phyloP scores from a whole-genome alignment of 495 filamentous ascomycete species.

The Aspergillus nanangensis region DNA sequence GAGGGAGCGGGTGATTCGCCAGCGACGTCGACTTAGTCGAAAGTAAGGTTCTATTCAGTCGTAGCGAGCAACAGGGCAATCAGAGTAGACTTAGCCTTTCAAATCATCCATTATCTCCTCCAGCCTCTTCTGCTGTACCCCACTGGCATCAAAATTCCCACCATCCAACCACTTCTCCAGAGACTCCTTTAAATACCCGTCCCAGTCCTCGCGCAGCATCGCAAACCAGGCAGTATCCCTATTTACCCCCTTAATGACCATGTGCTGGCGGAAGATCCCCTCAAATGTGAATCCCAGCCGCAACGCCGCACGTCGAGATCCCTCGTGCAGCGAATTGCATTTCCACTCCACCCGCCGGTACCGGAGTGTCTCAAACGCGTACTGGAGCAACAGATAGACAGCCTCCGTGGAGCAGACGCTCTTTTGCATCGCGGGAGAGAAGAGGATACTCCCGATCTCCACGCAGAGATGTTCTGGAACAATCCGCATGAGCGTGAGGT shows the following conservation, averaged over 20 bases:
- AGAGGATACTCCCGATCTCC: slow-evolving; percentile 50
- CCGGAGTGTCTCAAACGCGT: slow-evolving; percentile 45
- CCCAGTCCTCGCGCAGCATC: slow-evolving; percentile 50
- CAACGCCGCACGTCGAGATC: slow-evolving; percentile 42
- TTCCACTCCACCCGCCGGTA: slow-evolving; percentile 58
- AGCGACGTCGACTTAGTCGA: no score
- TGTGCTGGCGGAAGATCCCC: slow-evolving; percentile 52
- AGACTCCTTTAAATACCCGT: slow-evolving; percentile 32
- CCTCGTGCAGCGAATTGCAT: slow-evolving; percentile 45
- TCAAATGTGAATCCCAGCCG: slow-evolving; percentile 51
- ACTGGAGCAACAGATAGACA: slow-evolving; percentile 41
- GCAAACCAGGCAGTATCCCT: slow-evolving; percentile 55
- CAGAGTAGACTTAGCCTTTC: no score
- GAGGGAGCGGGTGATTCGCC: no score
- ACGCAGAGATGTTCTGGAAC: slow-evolving; percentile 29
- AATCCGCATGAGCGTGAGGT: slow-evolving; percentile 40
- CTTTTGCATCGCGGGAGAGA: slow-evolving; percentile 38
- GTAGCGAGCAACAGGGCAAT: no score
- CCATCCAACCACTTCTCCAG: slow-evolving; percentile 45
- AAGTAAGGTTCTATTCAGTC: no score
- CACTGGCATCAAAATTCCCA: slow-evolving; percentile 44
- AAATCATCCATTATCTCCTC: no score
- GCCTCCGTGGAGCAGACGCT: slow-evolving; percentile 48
- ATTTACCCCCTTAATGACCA: slow-evolving; percentile 50
- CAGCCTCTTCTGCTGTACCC: slow-evolving; percentile 36